These are phyloP conservation scores for Heterobasidion irregulare DNA, from an alignment of 1,284 basidiomycete genomes.

Conservation along the genomic window DNA sequence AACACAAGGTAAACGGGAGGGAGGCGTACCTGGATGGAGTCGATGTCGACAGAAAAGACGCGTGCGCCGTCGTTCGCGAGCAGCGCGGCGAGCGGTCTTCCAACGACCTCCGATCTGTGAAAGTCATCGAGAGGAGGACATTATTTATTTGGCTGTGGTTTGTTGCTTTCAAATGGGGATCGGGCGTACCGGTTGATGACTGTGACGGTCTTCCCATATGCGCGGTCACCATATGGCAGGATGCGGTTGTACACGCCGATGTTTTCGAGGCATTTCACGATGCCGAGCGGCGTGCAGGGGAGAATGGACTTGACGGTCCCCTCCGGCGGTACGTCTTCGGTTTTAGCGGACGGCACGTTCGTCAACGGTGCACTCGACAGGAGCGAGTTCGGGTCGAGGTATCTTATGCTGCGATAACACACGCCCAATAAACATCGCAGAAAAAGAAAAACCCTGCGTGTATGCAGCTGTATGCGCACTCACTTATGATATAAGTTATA, in stretches of 20 bases:
- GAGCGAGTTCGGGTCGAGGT: conserved; percentile 59
- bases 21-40: conserved; percentile 59
- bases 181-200: conserved; percentile 82
- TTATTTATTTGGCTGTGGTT: too few relatives aligned
- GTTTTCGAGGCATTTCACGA: conserved; percentile 91
- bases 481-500: conserved; percentile 98
- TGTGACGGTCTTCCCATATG: conserved; percentile 89
- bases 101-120: conserved; percentile 88
- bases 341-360: conserved; percentile 23
- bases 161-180: background rate
- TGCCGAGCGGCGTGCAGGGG: conserved; percentile 93
- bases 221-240: conserved; percentile 89
- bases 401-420: conserved; percentile 56
- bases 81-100: conserved; percentile 88
- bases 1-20: background rate
- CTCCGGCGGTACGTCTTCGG: conserved; percentile 60
- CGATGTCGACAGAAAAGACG: conserved; percentile 92
- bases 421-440: background rate
- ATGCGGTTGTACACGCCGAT: conserved; percentile 90
- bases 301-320: conserved; percentile 91
- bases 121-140: background rate
- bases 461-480: too few relatives aligned
- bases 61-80: conserved; percentile 94
- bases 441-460: conserved; percentile 14
- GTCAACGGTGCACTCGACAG: conserved; percentile 36